A percentile compares a stretch with the other conserved stretches of the same genome.
Evolutionary conservation across 306 rosid genomes (phyloP).

Genomic region (Rubus parviflorus): DNA sequence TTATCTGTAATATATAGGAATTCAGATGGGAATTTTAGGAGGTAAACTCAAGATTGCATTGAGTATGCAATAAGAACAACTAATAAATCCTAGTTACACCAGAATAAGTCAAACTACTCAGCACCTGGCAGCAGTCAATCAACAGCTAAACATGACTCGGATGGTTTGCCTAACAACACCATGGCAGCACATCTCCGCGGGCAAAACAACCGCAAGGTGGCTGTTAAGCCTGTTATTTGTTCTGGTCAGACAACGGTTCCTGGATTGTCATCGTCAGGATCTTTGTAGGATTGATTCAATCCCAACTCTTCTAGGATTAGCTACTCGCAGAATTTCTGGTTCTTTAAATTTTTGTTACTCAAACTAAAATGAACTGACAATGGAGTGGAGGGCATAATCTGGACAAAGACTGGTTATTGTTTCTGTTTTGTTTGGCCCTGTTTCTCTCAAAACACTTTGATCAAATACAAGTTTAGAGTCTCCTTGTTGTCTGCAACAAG

Average conservation of each 20-base stretch:
- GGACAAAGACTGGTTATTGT: background rate
- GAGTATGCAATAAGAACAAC: too few species aligned
- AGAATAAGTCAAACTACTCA: too few species aligned
- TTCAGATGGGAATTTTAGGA: too few species aligned
- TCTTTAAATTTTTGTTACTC: background rate
- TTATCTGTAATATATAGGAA: too few species aligned
- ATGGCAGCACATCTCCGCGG: background rate
- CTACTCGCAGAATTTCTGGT: slow-evolving; percentile 39
- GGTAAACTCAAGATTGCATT: too few species aligned
- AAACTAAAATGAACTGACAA: background rate
- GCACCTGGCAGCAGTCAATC: background rate
- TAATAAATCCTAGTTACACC: too few species aligned
- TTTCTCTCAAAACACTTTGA: background rate
- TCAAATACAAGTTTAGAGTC: too few species aligned
- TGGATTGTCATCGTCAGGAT: slow-evolving; percentile 45
- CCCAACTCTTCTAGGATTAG: slow-evolving; percentile 52
- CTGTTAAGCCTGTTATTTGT: background rate
- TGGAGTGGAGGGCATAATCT: background rate
- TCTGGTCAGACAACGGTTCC: slow-evolving; percentile 28
- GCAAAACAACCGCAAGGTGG: background rate
- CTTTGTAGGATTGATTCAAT: slow-evolving; percentile 45
- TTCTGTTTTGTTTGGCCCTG: background rate
- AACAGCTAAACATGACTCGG: background rate
- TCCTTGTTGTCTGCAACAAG: too few species aligned
- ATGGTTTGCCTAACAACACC: background rate